Conservation (phyloP, 768 basidiomycete species). For the Lentinula sp. region DNA sequence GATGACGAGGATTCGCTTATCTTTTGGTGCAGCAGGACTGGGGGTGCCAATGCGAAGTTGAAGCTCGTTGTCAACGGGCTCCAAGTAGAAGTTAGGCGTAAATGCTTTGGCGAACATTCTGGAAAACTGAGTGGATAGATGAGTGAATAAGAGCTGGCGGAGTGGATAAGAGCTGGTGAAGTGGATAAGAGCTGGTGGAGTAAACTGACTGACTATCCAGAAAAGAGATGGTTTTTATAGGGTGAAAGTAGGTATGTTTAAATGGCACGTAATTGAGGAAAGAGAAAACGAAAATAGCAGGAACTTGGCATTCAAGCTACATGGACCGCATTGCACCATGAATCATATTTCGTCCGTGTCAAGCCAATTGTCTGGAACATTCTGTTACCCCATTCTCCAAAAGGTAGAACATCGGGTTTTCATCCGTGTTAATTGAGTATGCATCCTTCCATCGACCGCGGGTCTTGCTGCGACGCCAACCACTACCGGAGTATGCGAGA, state of each 20-base stretch:
- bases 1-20: constrained; percentile 1
- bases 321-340: background rate
- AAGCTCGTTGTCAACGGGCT: background rate
- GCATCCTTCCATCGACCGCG: background rate
- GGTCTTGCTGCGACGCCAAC: background rate
- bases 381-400: background rate
- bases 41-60: constrained; percentile 1
- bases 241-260: background rate
- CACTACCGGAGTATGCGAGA: background rate
- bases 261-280: background rate
- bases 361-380: background rate
- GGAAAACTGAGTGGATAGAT: background rate
- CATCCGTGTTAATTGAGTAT: background rate
- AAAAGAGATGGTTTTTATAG: background rate
- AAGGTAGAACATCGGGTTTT: background rate
- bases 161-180: background rate
- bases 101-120: constrained; percentile 3
- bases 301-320: background rate
- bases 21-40: background rate
- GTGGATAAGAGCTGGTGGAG: background rate
- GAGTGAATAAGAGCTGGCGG: background rate
- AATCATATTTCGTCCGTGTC: background rate
- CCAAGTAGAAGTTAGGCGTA: background rate
- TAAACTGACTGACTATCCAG: background rate
- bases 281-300: background rate